Percentiles rank a stretch among this genome's conserved stretches.
phyloP scores from a whole-genome alignment of 305 asterid species.

The Fraxinus baroniana region DNA sequence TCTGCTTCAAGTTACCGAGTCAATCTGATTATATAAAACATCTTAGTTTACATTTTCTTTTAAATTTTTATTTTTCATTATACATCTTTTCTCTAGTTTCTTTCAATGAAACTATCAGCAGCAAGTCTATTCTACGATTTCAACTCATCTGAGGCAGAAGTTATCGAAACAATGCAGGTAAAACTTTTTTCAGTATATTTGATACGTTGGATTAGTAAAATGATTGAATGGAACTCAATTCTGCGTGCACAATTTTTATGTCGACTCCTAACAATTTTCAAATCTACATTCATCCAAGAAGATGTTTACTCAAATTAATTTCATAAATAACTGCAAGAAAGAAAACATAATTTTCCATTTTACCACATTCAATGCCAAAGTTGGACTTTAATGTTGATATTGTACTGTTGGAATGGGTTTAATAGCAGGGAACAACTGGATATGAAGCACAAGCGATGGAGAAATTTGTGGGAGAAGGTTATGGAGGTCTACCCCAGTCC shows the following conservation, averaged over 20 bases:
- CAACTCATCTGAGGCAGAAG: slow-evolving; percentile 77
- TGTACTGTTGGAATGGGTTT: slow-evolving; percentile 13
- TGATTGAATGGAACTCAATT: background rate
- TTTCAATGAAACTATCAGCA: slow-evolving; percentile 91
- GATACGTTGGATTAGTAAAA: background rate
- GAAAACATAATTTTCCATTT: background rate
- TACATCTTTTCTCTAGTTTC: slow-evolving; percentile 48
- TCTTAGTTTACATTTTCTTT: background rate
- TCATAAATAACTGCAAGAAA: background rate
- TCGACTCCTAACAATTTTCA: background rate
- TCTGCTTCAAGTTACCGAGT: background rate
- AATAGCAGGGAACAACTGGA: slow-evolving; percentile 51
- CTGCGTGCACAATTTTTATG: background rate
- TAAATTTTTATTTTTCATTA: background rate
- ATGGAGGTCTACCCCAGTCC: slow-evolving; percentile 62
- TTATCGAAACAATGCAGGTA: slow-evolving; percentile 63
- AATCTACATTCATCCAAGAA: background rate
- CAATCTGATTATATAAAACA: background rate
- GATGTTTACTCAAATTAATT: background rate
- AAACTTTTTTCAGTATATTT: background rate
- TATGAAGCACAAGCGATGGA: slow-evolving; percentile 66
- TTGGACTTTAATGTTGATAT: slow-evolving; percentile 5
- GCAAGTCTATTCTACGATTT: slow-evolving; percentile 87
- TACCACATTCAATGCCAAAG: slow-evolving; percentile 12
- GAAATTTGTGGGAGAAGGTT: slow-evolving; percentile 48